These are phyloP conservation scores for Linum lewisii DNA, from an alignment of 345 rosid genomes.

Conservation along the genomic window DNA sequence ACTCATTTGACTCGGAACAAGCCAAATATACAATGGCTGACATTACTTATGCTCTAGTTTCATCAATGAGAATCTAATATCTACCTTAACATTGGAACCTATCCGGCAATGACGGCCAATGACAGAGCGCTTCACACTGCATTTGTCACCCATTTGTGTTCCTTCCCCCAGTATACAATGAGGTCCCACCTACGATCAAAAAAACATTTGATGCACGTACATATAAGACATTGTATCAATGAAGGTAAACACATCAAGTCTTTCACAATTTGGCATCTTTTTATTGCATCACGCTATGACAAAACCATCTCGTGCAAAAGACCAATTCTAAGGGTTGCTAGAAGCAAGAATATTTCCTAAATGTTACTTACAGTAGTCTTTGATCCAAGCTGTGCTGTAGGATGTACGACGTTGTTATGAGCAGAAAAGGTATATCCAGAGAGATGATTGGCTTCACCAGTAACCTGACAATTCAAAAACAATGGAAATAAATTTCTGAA, in stretches of 20 bases:
- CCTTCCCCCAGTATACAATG: slow-evolving; percentile 93
- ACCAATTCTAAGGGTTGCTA: background rate
- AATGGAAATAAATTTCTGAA: slow-evolving; percentile 5
- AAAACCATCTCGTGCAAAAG: background rate
- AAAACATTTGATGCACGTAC: slow-evolving; percentile 7
- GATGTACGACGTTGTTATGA: slow-evolving; percentile 73
- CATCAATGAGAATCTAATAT: slow-evolving; percentile 6
- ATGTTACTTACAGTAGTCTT: slow-evolving; percentile 65
- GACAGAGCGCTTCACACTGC: slow-evolving; percentile 92
- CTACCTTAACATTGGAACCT: slow-evolving; percentile 95
- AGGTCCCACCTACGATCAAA: slow-evolving; percentile 65
- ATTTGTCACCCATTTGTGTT: slow-evolving; percentile 91
- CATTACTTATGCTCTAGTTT: background rate
- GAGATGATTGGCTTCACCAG: slow-evolving; percentile 76
- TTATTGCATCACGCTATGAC: background rate
- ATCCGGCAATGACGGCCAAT: slow-evolving; percentile 93
- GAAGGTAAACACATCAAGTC: background rate
- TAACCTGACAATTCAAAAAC: slow-evolving; percentile 42
- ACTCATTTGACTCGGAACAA: background rate
- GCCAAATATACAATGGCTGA: background rate
- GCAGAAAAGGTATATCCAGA: slow-evolving; percentile 74
- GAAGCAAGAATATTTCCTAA: background rate
- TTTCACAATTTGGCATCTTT: background rate
- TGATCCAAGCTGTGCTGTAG: slow-evolving; percentile 73
- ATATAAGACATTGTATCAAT: background rate